Percentiles rank a stretch among this genome's conserved stretches.
phyloP scores from a whole-genome alignment of 2,329 filamentous ascomycete genomes.

The Penicillium polonicum region DNA sequence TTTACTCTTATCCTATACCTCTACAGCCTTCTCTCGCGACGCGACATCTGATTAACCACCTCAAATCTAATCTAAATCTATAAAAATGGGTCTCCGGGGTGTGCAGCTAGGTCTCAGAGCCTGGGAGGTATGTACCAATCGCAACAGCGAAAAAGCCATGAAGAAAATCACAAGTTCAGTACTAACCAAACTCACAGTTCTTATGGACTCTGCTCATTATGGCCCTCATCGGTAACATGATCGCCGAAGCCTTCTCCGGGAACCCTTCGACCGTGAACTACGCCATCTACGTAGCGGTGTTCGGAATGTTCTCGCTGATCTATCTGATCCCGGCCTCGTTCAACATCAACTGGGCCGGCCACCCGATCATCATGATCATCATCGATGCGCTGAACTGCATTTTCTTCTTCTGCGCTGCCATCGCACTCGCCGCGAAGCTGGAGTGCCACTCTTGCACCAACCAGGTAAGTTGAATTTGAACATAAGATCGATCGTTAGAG shows the following conservation, averaged over 20 bases:
- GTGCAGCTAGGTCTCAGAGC: conserved; percentile 33
- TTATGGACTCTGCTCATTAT: conserved; percentile 60
- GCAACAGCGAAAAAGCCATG: background rate
- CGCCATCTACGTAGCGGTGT: conserved; percentile 49
- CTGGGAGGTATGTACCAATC: conserved; percentile 31
- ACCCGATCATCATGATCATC: conserved; percentile 45
- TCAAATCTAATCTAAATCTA: conserved; percentile 8
- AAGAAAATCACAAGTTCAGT: background rate
- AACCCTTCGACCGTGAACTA: conserved; percentile 60
- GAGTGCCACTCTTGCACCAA: conserved; percentile 48
- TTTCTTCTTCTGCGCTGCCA: conserved; percentile 50
- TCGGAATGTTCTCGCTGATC: conserved; percentile 49
- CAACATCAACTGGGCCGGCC: conserved; percentile 40
- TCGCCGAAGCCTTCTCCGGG: conserved; percentile 52
- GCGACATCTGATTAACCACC: conserved; percentile 4
- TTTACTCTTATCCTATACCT: background rate
- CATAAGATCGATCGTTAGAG: background rate
- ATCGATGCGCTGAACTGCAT: conserved; percentile 50
- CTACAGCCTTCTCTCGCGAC: conserved; percentile 4
- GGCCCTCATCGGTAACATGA: conserved; percentile 63
- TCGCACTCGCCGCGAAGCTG: conserved; percentile 50
- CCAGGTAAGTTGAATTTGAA: conserved; percentile 36
- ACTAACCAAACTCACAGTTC: conserved; percentile 46
- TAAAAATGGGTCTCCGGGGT: conserved; percentile 27
- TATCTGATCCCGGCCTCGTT: conserved; percentile 48